A percentile compares a stretch with the other conserved stretches of the same genome.
These are phyloP conservation scores for Didymella pomorum DNA, from an alignment of 2,329 filamentous ascomycete genomes.

Conservation along the genomic window DNA sequence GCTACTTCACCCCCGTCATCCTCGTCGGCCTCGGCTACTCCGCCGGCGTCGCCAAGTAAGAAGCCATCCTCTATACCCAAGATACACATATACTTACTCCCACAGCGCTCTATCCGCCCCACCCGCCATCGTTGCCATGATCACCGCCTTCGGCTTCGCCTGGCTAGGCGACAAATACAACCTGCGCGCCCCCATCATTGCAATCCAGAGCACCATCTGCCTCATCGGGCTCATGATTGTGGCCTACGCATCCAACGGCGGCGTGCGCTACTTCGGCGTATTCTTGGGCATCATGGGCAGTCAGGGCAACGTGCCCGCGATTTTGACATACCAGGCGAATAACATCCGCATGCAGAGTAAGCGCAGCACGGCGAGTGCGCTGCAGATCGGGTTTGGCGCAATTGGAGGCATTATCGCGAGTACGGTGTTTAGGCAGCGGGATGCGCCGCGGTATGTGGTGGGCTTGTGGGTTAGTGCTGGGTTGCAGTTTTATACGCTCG, in stretches of 20 bases:
- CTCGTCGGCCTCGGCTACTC: conserved; percentile 31
- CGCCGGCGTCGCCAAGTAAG: conserved; percentile 27
- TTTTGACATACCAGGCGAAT: conserved; percentile 41
- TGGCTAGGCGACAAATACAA: conserved; percentile 39
- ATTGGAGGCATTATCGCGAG: conserved; percentile 39
- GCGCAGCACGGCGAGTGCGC: conserved; percentile 30
- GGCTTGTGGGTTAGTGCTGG: conserved; percentile 32
- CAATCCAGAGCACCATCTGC: conserved; percentile 28
- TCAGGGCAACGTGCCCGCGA: conserved; percentile 31
- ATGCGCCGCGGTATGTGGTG: conserved; percentile 33
- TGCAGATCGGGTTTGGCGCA: conserved; percentile 37
- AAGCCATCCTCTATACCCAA: too few species aligned
- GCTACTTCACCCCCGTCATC: conserved; percentile 41
- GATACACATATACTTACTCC: too few species aligned
- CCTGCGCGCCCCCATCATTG: conserved; percentile 36
- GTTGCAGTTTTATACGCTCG: conserved; percentile 30
- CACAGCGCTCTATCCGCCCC: conserved; percentile 36
- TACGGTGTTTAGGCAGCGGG: conserved; percentile 31
- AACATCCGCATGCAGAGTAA: conserved; percentile 36
- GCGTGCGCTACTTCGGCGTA: conserved; percentile 37
- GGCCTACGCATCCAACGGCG: conserved; percentile 33
- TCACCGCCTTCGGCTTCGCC: conserved; percentile 35
- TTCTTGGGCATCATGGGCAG: conserved; percentile 36
- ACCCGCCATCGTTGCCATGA: conserved; percentile 33
- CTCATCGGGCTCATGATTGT: conserved; percentile 38